These are phyloP conservation scores for Coniochaeta ligniaria DNA, from an alignment of 2,329 filamentous ascomycete genomes.

Conservation along the genomic window DNA sequence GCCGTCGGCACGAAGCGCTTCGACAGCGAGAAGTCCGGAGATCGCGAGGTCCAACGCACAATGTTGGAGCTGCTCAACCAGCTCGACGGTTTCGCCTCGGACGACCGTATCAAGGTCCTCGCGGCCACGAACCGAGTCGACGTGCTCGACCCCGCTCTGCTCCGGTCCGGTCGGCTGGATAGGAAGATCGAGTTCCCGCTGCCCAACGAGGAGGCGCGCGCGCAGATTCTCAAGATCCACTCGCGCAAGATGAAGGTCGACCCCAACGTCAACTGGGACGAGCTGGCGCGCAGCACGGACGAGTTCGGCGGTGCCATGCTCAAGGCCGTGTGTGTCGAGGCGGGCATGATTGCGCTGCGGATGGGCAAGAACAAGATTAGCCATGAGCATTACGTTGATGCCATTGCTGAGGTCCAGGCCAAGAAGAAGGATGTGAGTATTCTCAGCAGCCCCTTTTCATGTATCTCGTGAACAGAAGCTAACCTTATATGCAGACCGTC, in stretches of 20 bases:
- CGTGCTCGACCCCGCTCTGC: conserved; percentile 82
- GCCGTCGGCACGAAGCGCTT: conserved; percentile 99
- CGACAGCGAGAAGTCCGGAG: conserved; percentile 95
- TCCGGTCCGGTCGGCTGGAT: conserved; percentile 87
- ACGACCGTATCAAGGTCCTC: conserved; percentile 93
- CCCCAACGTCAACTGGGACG: conserved; percentile 87
- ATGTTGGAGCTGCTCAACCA: conserved; percentile 99
- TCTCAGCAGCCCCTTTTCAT: neutral
- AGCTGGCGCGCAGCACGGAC: conserved; percentile 92
- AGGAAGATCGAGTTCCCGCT: conserved; percentile 98
- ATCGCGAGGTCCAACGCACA: conserved; percentile 94
- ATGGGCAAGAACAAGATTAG: conserved; percentile 94
- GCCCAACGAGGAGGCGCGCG: conserved; percentile 93
- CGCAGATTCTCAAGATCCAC: conserved; percentile 96
- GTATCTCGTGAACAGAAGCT: neutral
- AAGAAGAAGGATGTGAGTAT: conserved; percentile 82
- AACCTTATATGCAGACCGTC: conserved; percentile 14
- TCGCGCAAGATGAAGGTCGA: conserved; percentile 98
- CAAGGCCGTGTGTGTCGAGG: conserved; percentile 97
- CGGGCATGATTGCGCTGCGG: conserved; percentile 95
- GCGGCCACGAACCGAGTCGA: conserved; percentile 93
- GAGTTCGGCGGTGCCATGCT: conserved; percentile 97
- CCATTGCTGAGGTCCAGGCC: conserved; percentile 89
- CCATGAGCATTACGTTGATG: conserved; percentile 98
- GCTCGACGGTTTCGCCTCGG: conserved; percentile 93